Conservation (phyloP, 805 yeast species). For the Saturnispora galanensis region DNA sequence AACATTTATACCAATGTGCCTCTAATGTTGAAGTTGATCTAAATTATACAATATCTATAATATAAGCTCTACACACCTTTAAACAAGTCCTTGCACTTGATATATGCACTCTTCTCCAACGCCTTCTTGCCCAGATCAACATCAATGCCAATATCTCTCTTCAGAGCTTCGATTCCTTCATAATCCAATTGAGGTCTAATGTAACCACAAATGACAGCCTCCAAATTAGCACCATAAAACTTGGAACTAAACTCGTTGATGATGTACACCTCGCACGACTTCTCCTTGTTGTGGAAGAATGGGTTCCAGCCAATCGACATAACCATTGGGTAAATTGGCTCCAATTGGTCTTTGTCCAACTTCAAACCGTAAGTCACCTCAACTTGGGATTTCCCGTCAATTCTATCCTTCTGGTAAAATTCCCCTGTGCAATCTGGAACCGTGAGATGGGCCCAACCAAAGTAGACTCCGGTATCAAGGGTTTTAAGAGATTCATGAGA, state of each 20-base stretch:
- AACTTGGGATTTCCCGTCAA: constrained; percentile 33
- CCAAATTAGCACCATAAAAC: constrained; percentile 77
- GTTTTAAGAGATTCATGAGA: constrained; percentile 32
- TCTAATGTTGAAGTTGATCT: neutral
- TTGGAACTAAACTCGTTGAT: constrained; percentile 56
- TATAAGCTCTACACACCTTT: neutral
- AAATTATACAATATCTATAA: neutral
- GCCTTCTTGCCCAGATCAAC: constrained; percentile 53
- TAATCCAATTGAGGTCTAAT: constrained; percentile 86
- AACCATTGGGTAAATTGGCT: constrained; percentile 65
- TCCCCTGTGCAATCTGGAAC: neutral
- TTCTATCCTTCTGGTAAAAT: constrained; percentile 14
- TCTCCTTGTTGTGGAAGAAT: constrained; percentile 66
- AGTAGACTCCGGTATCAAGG: constrained; percentile 76
- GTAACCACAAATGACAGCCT: constrained; percentile 71
- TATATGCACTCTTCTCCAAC: constrained; percentile 35
- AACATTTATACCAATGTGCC: neutral
- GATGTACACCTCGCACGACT: constrained; percentile 82
- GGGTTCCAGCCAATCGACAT: constrained; percentile 97
- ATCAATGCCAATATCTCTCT: constrained; percentile 74
- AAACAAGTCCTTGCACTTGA: constrained; percentile 20
- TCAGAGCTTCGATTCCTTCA: constrained; percentile 70
- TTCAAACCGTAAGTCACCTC: constrained; percentile 52
- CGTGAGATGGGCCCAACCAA: constrained; percentile 44
- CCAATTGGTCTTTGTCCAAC: constrained; percentile 35